Base-by-base conservation (phyloP, 805 yeast genomes). In the Scheffersomyces ergatensis region DNA sequence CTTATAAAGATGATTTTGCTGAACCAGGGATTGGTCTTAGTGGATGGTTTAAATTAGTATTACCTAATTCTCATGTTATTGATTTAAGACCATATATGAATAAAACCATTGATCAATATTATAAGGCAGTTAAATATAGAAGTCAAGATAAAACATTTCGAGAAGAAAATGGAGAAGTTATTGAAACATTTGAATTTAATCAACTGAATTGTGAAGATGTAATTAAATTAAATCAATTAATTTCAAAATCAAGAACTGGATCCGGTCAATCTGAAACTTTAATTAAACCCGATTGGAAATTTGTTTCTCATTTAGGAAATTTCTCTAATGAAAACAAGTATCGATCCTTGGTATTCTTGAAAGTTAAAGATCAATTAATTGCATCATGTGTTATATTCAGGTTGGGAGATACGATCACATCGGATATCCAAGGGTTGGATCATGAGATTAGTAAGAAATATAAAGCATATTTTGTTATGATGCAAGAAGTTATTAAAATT, bases 381-480 rank as follows among this genome's bases (percentile, higher is more conserved):
- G 75, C 75, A 0, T 64, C 72, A 2, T 70, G 72, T 40, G 67
- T 70, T 3, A 51, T 70, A 11, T 70, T 68, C 54, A 43, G 72
- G 36, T 53, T 70, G 19, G 76, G 75, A 2, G 70, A 65, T 37
- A 70, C 76, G 1, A 62, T 70, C 33, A 70, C 76, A 2, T 64
- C 72, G 5, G 76, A 70, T 44, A 53, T 70, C 11, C 76, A 70
- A 47, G 76, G 76, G 4, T 51, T 70, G 16, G 65, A 70, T 37
- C 70, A 67, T 36, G 74, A 67, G 15, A 45, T 43, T 17, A 66
- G 66, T 11, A 58, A 69, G 23, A 51, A 63, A 33, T 63, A 62
- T 45, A 69, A 66, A 43, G 74, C 73, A 3, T 70, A 70, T 43
- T 70, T 70, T 51, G 76, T 69, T 16, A 70, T 70, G 75, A 70